Percentiles rank a stretch among this genome's conserved stretches.
phyloP scores from a whole-genome alignment of 2,329 filamentous ascomycete genomes.

The Botrytis fabae region DNA sequence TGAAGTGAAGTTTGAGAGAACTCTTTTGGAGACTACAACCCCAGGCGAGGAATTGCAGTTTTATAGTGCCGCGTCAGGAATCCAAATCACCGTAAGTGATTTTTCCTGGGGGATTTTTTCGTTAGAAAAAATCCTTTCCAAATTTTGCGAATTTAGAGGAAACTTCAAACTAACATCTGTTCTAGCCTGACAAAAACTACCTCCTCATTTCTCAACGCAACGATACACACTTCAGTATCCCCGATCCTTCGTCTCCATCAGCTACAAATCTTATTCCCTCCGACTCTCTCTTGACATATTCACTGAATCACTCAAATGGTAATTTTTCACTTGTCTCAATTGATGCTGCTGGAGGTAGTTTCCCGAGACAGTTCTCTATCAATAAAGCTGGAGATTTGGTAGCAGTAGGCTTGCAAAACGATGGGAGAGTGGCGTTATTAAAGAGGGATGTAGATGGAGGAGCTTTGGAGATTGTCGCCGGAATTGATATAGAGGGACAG shows the following conservation, averaged over 20 bases:
- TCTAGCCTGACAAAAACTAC: slow-evolving; percentile 59
- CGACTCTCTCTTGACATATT: slow-evolving; percentile 65
- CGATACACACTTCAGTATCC: slow-evolving; percentile 54
- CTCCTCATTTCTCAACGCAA: slow-evolving; percentile 68
- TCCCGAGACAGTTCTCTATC: slow-evolving; percentile 49
- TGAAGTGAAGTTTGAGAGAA: background rate
- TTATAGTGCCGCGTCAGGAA: background rate
- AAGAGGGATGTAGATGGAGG: slow-evolving; percentile 45
- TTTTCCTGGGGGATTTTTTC: background rate
- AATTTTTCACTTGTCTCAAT: slow-evolving; percentile 47
- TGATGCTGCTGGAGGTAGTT: slow-evolving; percentile 47
- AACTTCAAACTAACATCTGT: background rate
- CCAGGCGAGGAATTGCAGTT: background rate
- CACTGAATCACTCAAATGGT: slow-evolving; percentile 51
- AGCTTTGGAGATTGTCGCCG: slow-evolving; percentile 36
- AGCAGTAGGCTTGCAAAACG: slow-evolving; percentile 49
- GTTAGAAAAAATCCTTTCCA: background rate
- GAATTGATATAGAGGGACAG: slow-evolving; percentile 32
- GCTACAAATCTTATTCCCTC: slow-evolving; percentile 50
- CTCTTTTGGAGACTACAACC: slow-evolving; percentile 6
- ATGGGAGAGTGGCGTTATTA: slow-evolving; percentile 45
- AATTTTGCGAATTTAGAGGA: background rate
- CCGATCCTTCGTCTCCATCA: slow-evolving; percentile 49
- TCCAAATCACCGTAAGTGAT: background rate
- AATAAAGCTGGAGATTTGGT: slow-evolving; percentile 48